A percentile compares a stretch with the other conserved stretches of the same genome.
phyloP scores from a whole-genome alignment of 2,329 filamentous ascomycete species.

The Chaetomium sp. region DNA sequence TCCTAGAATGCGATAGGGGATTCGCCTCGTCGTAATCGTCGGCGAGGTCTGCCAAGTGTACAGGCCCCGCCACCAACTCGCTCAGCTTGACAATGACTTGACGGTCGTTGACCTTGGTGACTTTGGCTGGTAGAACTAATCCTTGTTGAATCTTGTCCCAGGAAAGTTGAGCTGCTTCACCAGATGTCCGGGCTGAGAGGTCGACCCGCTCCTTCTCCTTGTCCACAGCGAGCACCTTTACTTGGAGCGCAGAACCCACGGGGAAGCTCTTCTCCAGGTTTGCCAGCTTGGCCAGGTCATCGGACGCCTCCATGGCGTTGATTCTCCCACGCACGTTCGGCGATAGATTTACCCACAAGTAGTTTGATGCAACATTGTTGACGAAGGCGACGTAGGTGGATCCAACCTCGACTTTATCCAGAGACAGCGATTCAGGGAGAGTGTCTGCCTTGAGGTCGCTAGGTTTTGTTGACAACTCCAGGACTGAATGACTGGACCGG shows the following conservation, averaged over 20 bases:
- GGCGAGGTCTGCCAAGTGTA: constrained; percentile 79
- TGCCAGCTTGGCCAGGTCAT: constrained; percentile 78
- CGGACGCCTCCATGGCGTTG: constrained; percentile 78
- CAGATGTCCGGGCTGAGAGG: constrained; percentile 72
- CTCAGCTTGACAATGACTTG: constrained; percentile 85
- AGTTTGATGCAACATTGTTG: constrained; percentile 81
- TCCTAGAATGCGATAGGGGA: constrained; percentile 73
- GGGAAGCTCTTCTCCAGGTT: constrained; percentile 82
- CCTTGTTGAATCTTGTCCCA: constrained; percentile 75
- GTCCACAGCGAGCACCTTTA: constrained; percentile 76
- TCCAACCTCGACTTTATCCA: constrained; percentile 73
- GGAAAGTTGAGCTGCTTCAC: constrained; percentile 59
- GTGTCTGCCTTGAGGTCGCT: constrained; percentile 58
- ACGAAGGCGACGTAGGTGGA: constrained; percentile 79
- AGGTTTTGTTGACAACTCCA: constrained; percentile 83
- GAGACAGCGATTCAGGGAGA: constrained; percentile 56
- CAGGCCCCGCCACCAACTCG: constrained; percentile 74
- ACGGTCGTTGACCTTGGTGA: constrained; percentile 84
- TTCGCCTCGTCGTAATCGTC: constrained; percentile 86
- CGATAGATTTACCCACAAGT: constrained; percentile 87
- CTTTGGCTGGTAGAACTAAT: constrained; percentile 77
- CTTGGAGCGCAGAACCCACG: constrained; percentile 82
- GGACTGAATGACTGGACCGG: constrained; percentile 76
- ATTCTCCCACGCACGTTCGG: constrained; percentile 86
- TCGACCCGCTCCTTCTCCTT: constrained; percentile 74